phyloP scores from a whole-genome alignment of 2,329 filamentous ascomycete genomes.

The Fusarium bactridioides region DNA sequence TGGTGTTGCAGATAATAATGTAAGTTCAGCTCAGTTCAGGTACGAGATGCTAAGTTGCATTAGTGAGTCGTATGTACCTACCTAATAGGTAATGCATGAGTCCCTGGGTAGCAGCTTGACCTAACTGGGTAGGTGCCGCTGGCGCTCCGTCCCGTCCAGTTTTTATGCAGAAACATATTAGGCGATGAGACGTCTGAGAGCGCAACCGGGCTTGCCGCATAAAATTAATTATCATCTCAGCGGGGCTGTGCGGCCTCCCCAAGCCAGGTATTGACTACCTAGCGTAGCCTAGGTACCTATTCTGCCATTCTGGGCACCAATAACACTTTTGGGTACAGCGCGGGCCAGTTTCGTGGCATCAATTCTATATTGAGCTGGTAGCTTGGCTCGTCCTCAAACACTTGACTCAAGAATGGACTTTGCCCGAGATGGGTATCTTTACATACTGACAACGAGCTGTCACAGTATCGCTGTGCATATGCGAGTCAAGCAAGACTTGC shows the following conservation, averaged over 20 bases:
- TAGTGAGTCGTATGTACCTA: neutral
- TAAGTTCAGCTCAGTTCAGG: slow-evolving; percentile 25
- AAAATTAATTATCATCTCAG: slow-evolving; percentile 34
- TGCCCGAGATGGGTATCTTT: neutral
- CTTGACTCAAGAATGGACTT: slow-evolving; percentile 18
- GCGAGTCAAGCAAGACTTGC: slow-evolving; percentile 21
- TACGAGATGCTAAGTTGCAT: slow-evolving; percentile 19
- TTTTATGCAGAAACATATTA: slow-evolving; percentile 28
- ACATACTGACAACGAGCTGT: neutral
- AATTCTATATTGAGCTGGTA: slow-evolving; percentile 10
- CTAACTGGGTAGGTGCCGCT: slow-evolving; percentile 38
- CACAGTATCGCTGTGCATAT: neutral
- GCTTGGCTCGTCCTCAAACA: neutral
- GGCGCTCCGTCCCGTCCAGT: slow-evolving; percentile 28
- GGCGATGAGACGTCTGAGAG: slow-evolving; percentile 23
- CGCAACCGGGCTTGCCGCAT: slow-evolving; percentile 41
- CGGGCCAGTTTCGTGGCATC: slow-evolving; percentile 16
- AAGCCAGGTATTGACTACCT: slow-evolving; percentile 1
- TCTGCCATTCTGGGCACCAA: slow-evolving; percentile 9
- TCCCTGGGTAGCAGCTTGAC: neutral
- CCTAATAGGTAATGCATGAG: slow-evolving; percentile 1
- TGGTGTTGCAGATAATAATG: slow-evolving; percentile 20
- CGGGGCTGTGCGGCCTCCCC: slow-evolving; percentile 13
- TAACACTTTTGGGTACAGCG: slow-evolving; percentile 6
- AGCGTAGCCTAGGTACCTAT: no score